phyloP scores from a whole-genome alignment of 129 eudicot genomes.

The Kitagawia praeruptora region DNA sequence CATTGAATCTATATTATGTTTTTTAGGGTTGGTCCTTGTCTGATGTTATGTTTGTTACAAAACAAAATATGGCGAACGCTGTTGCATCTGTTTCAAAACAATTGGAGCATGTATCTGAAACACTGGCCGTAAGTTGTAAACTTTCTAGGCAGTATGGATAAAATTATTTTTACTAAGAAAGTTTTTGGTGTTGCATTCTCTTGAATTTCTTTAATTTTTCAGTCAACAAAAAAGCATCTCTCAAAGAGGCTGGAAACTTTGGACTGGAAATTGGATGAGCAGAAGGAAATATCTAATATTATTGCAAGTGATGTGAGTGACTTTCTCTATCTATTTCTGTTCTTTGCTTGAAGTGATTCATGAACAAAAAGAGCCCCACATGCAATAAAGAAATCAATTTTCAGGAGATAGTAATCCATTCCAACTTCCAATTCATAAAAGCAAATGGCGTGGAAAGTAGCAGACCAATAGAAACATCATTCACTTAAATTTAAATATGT shows the following conservation, averaged over 20 bases:
- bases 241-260: constrained; percentile 71
- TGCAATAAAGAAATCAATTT: not conserved
- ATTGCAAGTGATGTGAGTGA: constrained; percentile 58
- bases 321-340: not conserved
- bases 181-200: constrained; percentile 7
- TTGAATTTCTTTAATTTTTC: constrained; percentile 7
- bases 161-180: not conserved
- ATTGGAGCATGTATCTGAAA: constrained; percentile 71
- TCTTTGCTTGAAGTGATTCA: not conserved
- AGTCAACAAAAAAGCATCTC: constrained; percentile 79
- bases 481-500: not conserved
- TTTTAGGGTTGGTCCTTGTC: constrained; percentile 79
- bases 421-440: not conserved
- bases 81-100: constrained; percentile 82
- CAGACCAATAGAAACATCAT: not conserved
- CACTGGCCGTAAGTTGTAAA: constrained; percentile 55
- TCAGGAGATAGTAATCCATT: not conserved
- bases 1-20: not conserved
- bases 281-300: constrained; percentile 56
- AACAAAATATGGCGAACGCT: constrained; percentile 88
- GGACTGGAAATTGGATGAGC: constrained; percentile 93
- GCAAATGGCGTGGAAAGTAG: not conserved
- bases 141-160: not conserved
- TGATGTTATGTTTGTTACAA: constrained; percentile 87
- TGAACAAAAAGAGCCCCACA: not conserved